Base-by-base conservation (phyloP, 306 rosid species). In the Arachis stenosperma region DNA sequence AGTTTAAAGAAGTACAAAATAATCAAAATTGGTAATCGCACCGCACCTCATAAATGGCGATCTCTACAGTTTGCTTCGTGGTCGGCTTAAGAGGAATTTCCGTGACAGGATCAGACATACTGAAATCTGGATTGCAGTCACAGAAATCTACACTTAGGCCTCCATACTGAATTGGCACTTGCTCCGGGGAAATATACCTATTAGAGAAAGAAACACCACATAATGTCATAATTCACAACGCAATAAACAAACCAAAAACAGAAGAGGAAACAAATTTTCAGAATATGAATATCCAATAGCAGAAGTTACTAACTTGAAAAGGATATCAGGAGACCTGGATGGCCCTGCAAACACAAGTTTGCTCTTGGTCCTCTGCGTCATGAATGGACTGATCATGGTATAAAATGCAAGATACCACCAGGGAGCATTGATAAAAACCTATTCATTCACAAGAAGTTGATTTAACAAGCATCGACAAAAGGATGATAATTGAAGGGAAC, bases 21-120 rank as follows among this genome's bases (percentile, higher is more conserved):
- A 53, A 46, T 22, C 27, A 67, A 55, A 68, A 17, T 27, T 42
- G 70, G n/a, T 48, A 17, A 9, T 27, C 0, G 73, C 69, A 79
- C 22, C 81, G 51, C 8, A 94, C 98, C 97, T 94, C 98, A 77
- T 88, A 91, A 36, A 94, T 89, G 64, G 91, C 93, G 27, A 94
- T 94, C 79, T 94, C 97, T 37, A 94, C 96, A 22, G 87, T 94
- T 76, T 94, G 92, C 92, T 94, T 94, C 0, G 98, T 94, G 52
- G 78, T 85, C 1, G 97, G 95, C 84, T 91, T 91, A 4, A 94
- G 13, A 10, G 83, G 83, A 69, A 91, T 73, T 50, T 86, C 95
- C 0, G 86, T 80, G 71, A 75, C 85, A 12, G 96, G 88, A 81
- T 94, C 97, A 66, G 84, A 79, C 67, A 74, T 33, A 55, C 86